These are phyloP conservation scores for Stevia rebaudiana DNA, from an alignment of 140 eudicot genomes.

Conservation along the genomic window DNA sequence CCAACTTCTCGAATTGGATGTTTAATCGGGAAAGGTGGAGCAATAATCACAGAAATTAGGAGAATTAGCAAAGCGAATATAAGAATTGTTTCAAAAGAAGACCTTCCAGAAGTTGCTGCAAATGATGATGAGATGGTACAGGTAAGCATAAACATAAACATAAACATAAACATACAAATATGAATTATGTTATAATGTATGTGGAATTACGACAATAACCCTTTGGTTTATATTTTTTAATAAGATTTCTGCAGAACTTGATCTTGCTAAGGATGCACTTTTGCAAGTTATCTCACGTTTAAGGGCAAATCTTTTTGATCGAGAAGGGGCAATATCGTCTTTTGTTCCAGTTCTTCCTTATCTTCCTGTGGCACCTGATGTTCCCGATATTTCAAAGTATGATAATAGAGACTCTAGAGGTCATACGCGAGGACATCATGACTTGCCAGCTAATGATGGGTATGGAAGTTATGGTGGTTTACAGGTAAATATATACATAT, in stretches of 20 bases:
- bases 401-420: conserved; percentile 73
- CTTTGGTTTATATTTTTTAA: background rate
- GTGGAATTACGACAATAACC: conserved; percentile 6
- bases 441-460: conserved; percentile 53
- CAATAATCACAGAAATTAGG: conserved; percentile 82
- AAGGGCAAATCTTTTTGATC: conserved; percentile 88
- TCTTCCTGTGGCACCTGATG: conserved; percentile 69
- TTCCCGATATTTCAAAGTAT: conserved; percentile 51
- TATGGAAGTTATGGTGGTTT: conserved; percentile 68
- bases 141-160: conserved; percentile 36
- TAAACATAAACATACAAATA: conserved; percentile 1
- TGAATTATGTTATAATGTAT: background rate
- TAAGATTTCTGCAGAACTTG: conserved; percentile 87
- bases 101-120: conserved; percentile 83
- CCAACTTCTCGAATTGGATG: conserved; percentile 86
- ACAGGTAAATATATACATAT: conserved; percentile 39
- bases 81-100: conserved; percentile 77
- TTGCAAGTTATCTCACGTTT: conserved; percentile 79
- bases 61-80: conserved; percentile 81
- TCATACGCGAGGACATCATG: conserved; percentile 73
- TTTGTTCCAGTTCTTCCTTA: conserved; percentile 88
- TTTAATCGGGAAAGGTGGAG: conserved; percentile 93
- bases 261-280: conserved; percentile 78
- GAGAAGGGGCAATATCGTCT: conserved; percentile 79
- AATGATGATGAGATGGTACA: conserved; percentile 97